A percentile compares a stretch with the other conserved stretches of the same genome.
These are phyloP conservation scores for Exophiala oligosperma DNA, from an alignment of 2,329 filamentous ascomycete genomes.

Conservation along the genomic window DNA sequence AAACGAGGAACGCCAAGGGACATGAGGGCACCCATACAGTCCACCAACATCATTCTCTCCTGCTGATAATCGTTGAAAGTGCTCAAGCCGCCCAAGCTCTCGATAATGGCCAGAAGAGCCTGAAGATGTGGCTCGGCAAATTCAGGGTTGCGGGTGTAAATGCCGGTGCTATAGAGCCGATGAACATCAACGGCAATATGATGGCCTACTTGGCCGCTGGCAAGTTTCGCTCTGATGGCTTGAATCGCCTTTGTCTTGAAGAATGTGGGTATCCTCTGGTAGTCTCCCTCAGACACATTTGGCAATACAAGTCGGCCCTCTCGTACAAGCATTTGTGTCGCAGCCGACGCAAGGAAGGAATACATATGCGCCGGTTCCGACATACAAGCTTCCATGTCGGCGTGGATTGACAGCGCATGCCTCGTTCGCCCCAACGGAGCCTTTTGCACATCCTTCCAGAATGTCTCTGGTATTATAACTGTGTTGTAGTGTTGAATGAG, in stretches of 20 bases:
- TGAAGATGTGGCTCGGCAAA: conserved; percentile 24
- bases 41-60: conserved; percentile 18
- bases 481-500: conserved; percentile 24
- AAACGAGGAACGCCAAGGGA: conserved; percentile 13
- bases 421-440: conserved; percentile 17
- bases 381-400: conserved; percentile 26
- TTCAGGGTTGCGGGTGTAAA: conserved; percentile 12
- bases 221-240: conserved; percentile 18
- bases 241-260: conserved; percentile 25
- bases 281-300: conserved; percentile 13
- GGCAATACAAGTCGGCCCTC: conserved; percentile 22
- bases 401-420: conserved; percentile 22
- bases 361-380: conserved; percentile 25
- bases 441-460: conserved; percentile 22
- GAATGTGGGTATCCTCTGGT: conserved; percentile 15
- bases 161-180: conserved; percentile 15
- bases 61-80: conserved; percentile 24
- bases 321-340: conserved; percentile 18
- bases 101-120: conserved; percentile 23
- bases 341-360: conserved; percentile 20
- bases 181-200: conserved; percentile 22
- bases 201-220: conserved; percentile 18
- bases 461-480: conserved; percentile 22
- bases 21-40: conserved; percentile 14
- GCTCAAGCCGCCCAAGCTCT: conserved; percentile 19